Conservation (phyloP, 23 red algal genomes). For the Gracilaria domingensis region DNA sequence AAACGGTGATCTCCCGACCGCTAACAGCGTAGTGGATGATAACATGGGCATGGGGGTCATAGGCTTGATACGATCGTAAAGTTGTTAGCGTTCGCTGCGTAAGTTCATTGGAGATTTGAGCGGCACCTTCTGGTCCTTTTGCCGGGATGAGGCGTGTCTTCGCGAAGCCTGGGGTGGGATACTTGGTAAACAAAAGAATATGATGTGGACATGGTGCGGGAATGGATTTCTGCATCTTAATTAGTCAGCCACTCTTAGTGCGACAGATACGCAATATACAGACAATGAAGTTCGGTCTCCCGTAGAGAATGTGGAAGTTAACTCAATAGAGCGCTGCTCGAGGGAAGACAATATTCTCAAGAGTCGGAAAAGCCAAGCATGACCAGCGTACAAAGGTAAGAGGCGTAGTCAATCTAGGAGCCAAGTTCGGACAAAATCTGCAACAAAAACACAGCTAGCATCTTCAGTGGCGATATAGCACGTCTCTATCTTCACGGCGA, state of each 20-base stretch:
- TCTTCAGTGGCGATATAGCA: too few relatives aligned
- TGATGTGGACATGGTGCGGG: background rate
- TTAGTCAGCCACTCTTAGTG: background rate
- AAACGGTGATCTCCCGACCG: background rate
- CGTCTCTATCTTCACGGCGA: too few relatives aligned
- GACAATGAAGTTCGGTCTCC: background rate
- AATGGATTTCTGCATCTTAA: background rate
- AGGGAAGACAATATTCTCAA: too few relatives aligned
- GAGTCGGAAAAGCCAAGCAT: too few relatives aligned
- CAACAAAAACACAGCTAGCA: too few relatives aligned
- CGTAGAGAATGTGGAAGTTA: background rate
- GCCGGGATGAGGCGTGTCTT: slow-evolving; percentile 86
- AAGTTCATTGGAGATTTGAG: slow-evolving; percentile 72
- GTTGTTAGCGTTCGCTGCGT: slow-evolving; percentile 56
- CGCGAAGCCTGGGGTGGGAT: slow-evolving; percentile 81
- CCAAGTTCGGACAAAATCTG: too few relatives aligned
- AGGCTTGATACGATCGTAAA: slow-evolving; percentile 41
- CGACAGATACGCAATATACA: background rate
- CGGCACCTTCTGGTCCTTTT: slow-evolving; percentile 71
- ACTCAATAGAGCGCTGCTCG: too few relatives aligned
- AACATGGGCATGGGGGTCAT: background rate
- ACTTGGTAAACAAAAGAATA: slow-evolving; percentile 92
- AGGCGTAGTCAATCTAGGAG: too few relatives aligned
- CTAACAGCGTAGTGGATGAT: slow-evolving; percentile 51
- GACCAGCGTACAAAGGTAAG: too few relatives aligned